Conservation (phyloP, 352 stramenopile species). For the Phytophthora sp. region DNA sequence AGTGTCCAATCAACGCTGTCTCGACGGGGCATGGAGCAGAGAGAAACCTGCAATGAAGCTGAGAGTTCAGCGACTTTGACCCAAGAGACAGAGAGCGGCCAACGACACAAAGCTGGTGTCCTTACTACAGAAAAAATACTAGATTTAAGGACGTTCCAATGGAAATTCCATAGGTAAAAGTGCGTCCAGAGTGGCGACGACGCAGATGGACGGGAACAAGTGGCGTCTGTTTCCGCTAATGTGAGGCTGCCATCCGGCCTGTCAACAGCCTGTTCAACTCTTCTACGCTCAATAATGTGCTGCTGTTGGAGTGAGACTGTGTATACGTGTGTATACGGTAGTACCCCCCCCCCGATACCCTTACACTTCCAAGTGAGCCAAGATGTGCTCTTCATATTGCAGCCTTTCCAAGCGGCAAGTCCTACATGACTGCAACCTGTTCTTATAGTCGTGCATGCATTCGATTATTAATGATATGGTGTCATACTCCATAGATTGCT, state of each 20-base stretch:
- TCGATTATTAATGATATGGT: too few relatives aligned
- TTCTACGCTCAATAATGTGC: not conserved
- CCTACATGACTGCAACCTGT: not conserved
- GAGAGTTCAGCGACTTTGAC: conserved; percentile 6
- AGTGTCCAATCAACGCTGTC: not conserved
- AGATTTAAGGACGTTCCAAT: too few relatives aligned
- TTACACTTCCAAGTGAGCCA: too few relatives aligned
- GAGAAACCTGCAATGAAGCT: too few relatives aligned
- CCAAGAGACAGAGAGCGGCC: conserved; percentile 15
- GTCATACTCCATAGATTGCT: too few relatives aligned
- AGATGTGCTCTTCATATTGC: not conserved
- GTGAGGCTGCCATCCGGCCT: conserved; percentile 8
- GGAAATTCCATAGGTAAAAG: too few relatives aligned
- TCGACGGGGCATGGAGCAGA: conserved; percentile 20
- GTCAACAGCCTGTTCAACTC: conserved; percentile 3
- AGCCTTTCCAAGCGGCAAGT: not conserved
- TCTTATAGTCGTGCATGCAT: too few relatives aligned
- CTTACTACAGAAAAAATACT: too few relatives aligned
- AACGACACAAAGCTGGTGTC: not conserved
- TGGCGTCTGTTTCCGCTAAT: conserved; percentile 9
- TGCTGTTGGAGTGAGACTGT: not conserved
- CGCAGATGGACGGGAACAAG: conserved; percentile 21
- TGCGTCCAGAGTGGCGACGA: conserved; percentile 18
- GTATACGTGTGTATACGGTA: too few relatives aligned
- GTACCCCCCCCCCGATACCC: too few relatives aligned